Percentiles rank a stretch among this genome's conserved stretches.
Conservation (phyloP, 2,329 filamentous ascomycete genomes). For the Ascomycota sp. region DNA sequence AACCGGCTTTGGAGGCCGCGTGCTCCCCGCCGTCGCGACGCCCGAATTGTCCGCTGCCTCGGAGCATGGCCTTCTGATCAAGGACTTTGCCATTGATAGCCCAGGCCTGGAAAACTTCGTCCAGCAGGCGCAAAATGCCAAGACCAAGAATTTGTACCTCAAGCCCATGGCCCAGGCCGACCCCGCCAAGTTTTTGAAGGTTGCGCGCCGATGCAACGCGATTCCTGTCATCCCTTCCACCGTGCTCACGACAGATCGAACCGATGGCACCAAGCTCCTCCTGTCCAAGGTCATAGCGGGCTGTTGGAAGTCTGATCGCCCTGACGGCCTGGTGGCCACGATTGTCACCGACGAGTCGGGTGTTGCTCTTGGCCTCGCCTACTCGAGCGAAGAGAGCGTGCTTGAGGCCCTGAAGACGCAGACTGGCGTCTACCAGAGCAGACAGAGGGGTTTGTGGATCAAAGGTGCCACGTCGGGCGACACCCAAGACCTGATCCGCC, state of each 20-base stretch:
- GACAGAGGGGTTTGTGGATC: conserved; percentile 87
- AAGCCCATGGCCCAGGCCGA: conserved; percentile 24
- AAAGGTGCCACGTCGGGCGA: conserved; percentile 91
- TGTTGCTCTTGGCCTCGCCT: conserved; percentile 68
- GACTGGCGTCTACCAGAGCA: conserved; percentile 78
- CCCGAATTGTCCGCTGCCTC: conserved; percentile 22
- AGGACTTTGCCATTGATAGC: conserved; percentile 24
- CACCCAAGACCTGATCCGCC: conserved; percentile 65
- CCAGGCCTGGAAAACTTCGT: conserved; percentile 21
- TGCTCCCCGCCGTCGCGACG: conserved; percentile 28
- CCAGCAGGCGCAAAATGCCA: conserved; percentile 21
- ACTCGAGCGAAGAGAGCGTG: conserved; percentile 81
- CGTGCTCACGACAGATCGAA: conserved; percentile 43
- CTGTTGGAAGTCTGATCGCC: conserved; percentile 57
- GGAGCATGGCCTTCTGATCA: conserved; percentile 27
- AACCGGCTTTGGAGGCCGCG: conserved; percentile 30
- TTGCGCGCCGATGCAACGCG: conserved; percentile 27
- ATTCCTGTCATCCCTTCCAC: conserved; percentile 56
- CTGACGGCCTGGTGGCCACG: conserved; percentile 69
- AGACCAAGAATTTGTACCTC: conserved; percentile 25
- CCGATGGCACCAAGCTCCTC: conserved; percentile 28
- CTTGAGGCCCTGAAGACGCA: conserved; percentile 60
- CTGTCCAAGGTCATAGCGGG: conserved; percentile 51
- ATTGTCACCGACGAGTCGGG: conserved; percentile 78
- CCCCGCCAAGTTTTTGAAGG: conserved; percentile 22